phyloP scores from a whole-genome alignment of 208 protist genomes.

The Leishmania tropica region DNA sequence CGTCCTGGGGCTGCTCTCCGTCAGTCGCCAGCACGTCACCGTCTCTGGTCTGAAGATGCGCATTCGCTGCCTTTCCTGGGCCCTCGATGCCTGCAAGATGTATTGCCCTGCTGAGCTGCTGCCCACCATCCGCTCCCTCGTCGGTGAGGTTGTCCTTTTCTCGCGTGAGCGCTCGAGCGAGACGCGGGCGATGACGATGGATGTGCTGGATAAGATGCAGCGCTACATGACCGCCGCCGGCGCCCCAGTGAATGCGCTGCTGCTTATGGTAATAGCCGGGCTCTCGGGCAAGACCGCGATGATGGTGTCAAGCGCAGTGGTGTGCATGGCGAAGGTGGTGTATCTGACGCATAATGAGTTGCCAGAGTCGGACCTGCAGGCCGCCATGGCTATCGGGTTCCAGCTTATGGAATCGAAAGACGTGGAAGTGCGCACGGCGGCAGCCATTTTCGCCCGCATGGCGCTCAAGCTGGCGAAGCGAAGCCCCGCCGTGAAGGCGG shows the following conservation, averaged over 20 bases:
- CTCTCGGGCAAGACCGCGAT: constrained; percentile 74
- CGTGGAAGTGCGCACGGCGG: constrained; percentile 71
- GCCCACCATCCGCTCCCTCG: constrained; percentile 51
- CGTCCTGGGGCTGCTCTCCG: constrained; percentile 67
- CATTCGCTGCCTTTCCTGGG: constrained; percentile 84
- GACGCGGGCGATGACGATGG: constrained; percentile 83
- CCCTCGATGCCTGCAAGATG: constrained; percentile 89
- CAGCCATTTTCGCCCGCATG: constrained; percentile 83
- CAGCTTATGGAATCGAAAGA: constrained; percentile 78
- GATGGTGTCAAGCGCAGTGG: constrained; percentile 82
- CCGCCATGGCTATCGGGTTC: constrained; percentile 64
- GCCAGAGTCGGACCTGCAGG: constrained; percentile 64
- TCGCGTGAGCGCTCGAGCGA: constrained; percentile 81
- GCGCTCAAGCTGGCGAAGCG: constrained; percentile 82
- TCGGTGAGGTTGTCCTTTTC: constrained; percentile 82
- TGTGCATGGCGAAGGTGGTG: constrained; percentile 87
- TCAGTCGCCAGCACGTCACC: constrained; percentile 81
- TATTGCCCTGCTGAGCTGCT: constrained; percentile 71
- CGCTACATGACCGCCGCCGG: constrained; percentile 66
- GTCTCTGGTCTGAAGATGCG: constrained; percentile 90
- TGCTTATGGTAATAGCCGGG: constrained; percentile 76
- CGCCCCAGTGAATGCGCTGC: constrained; percentile 66
- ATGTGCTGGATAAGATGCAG: constrained; percentile 88
- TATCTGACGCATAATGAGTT: constrained; percentile 72
- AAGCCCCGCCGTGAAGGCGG: constrained; percentile 48